These are phyloP conservation scores for Septoria linicola DNA, from an alignment of 2,329 filamentous ascomycete genomes.

Conservation along the genomic window DNA sequence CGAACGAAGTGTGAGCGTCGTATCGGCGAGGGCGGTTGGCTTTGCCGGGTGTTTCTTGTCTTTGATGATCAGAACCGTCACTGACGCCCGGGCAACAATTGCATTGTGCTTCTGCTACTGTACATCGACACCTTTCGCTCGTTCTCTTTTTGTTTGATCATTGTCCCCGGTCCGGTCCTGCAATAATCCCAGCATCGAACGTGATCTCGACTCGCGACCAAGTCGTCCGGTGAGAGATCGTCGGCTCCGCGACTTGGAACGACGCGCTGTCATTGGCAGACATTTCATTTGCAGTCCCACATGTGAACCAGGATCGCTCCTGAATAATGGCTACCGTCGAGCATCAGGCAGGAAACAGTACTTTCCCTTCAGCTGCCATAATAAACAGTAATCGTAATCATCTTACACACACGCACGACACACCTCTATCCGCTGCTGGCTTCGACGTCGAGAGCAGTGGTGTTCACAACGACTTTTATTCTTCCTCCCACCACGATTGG, in stretches of 20 bases:
- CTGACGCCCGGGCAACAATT: constrained; percentile 1
- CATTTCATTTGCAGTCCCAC: not conserved
- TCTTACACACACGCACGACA: not conserved
- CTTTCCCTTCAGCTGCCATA: not conserved
- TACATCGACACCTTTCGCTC: no score
- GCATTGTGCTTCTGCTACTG: not conserved
- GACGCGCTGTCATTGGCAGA: constrained; percentile 4
- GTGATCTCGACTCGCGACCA: constrained; percentile 10
- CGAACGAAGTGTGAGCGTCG: not conserved
- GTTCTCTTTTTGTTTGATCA: no score
- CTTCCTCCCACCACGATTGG: constrained; percentile 7
- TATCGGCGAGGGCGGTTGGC: not conserved
- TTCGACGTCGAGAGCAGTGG: constrained; percentile 2
- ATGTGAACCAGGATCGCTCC: constrained; percentile 1
- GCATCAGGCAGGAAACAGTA: no score
- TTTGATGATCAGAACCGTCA: not conserved
- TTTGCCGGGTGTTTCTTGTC: not conserved
- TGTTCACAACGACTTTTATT: constrained; percentile 4
- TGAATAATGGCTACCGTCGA: no score
- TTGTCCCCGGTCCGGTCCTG: not conserved
- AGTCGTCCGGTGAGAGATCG: constrained; percentile 1
- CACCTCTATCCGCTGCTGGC: constrained; percentile 9
- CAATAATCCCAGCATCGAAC: constrained; percentile 13
- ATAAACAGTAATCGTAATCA: not conserved
- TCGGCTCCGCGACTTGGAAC: not conserved